A percentile compares a stretch with the other conserved stretches of the same genome.
Conservation (phyloP, 2,329 filamentous ascomycete genomes). For the Ophiostoma piceae region DNA sequence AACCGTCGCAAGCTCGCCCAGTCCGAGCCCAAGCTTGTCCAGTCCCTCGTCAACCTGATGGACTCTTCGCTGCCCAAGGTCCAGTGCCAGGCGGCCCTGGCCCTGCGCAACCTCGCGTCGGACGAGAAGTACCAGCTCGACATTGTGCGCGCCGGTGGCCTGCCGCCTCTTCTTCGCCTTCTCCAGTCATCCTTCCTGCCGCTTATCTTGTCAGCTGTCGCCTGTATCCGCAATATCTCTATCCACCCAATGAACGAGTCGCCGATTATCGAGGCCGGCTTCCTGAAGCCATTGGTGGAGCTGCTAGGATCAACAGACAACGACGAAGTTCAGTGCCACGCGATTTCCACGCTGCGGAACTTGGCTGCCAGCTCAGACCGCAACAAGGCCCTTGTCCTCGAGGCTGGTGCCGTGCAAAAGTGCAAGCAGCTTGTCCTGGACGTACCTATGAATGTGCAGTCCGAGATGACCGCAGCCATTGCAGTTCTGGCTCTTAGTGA, state of each 20-base stretch:
- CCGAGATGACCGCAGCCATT: slow-evolving; percentile 99
- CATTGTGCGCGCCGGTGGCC: slow-evolving; percentile 83
- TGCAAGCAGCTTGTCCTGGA: slow-evolving; percentile 95
- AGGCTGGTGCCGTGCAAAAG: slow-evolving; percentile 94
- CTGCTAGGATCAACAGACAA: slow-evolving; percentile 92
- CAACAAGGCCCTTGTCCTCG: slow-evolving; percentile 95
- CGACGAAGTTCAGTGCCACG: slow-evolving; percentile 98
- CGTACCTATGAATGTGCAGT: slow-evolving; percentile 90
- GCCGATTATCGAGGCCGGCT: slow-evolving; percentile 95
- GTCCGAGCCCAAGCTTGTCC: slow-evolving; percentile 84
- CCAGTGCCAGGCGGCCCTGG: slow-evolving; percentile 92
- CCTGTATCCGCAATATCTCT: slow-evolving; percentile 97
- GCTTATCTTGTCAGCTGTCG: slow-evolving; percentile 91
- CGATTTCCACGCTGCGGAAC: slow-evolving; percentile 93
- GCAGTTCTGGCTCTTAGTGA: slow-evolving; percentile 93
- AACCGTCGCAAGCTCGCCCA: slow-evolving; percentile 89
- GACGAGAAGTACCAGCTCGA: slow-evolving; percentile 99
- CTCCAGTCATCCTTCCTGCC: slow-evolving; percentile 94
- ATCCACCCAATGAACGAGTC: slow-evolving; percentile 98
- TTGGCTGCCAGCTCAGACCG: slow-evolving; percentile 93
- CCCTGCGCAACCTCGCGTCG: slow-evolving; percentile 88
- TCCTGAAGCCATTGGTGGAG: slow-evolving; percentile 88
- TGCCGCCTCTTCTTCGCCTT: slow-evolving; percentile 78
- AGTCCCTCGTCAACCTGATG: slow-evolving; percentile 93
- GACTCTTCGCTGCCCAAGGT: slow-evolving; percentile 96